phyloP scores from a whole-genome alignment of 768 basidiomycete genomes.

The Phylloporus sp. region DNA sequence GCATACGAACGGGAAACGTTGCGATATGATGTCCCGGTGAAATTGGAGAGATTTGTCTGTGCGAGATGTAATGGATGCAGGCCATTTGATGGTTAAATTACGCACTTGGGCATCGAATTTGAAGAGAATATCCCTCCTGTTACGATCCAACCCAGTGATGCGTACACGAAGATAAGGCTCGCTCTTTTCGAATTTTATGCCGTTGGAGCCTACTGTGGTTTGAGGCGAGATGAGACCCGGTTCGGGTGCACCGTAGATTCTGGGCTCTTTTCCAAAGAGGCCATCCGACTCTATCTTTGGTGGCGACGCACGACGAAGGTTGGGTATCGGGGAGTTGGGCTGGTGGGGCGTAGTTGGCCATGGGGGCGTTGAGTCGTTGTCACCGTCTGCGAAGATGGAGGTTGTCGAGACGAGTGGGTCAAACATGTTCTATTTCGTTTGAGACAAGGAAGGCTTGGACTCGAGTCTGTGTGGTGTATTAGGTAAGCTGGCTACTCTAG shows the following conservation, averaged over 20 bases:
- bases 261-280: conserved; percentile 73
- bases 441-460: not conserved
- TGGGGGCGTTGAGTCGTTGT: conserved; percentile 46
- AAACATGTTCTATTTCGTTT: conserved; percentile 42
- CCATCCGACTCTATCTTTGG: conserved; percentile 54
- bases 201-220: conserved; percentile 62
- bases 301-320: conserved; percentile 60
- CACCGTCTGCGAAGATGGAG: conserved; percentile 50
- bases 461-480: conserved; percentile 1
- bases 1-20: conserved; percentile 93
- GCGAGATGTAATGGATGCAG: not conserved
- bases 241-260: conserved; percentile 84
- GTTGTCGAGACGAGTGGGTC: conserved; percentile 66
- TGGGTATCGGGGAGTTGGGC: conserved; percentile 67
- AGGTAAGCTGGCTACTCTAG: conserved; percentile 10
- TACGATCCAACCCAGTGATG: conserved; percentile 89
- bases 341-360: conserved; percentile 83
- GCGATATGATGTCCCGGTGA: conserved; percentile 82
- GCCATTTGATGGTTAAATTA: not conserved
- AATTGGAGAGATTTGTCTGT: conserved; percentile 93
- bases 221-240: conserved; percentile 78
- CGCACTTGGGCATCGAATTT: conserved; percentile 91
- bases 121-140: conserved; percentile 90
- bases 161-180: conserved; percentile 87
- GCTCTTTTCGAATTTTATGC: conserved; percentile 64